Evolutionary conservation across 208 protist species (phyloP).

Genomic region (Novymonas esmeraldas): DNA sequence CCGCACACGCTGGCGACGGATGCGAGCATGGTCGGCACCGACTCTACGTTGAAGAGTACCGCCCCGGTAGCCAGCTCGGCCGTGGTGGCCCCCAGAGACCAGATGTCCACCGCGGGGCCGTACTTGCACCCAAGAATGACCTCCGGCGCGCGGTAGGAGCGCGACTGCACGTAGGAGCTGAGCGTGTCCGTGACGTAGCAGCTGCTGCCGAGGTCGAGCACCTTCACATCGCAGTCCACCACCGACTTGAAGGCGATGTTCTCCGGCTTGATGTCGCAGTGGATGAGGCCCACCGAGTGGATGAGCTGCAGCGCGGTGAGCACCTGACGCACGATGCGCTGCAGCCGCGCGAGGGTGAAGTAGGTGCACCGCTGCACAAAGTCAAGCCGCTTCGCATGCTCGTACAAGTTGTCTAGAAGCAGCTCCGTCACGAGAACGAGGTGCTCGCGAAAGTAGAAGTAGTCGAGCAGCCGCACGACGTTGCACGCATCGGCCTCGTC

Average conservation of each 20-base stretch:
- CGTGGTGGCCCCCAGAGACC: constrained; percentile 92
- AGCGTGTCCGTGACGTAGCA: constrained; percentile 75
- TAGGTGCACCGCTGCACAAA: constrained; percentile 63
- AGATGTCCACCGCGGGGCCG: constrained; percentile 87
- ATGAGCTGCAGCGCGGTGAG: constrained; percentile 76
- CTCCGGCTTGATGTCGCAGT: constrained; percentile 98
- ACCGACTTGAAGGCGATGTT: constrained; percentile 92
- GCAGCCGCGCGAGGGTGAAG: constrained; percentile 86
- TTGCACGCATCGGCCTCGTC: constrained; percentile 71
- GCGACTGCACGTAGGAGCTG: constrained; percentile 92
- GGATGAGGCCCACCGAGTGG: constrained; percentile 92
- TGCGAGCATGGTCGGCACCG: constrained; percentile 61
- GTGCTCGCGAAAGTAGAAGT: constrained; percentile 94
- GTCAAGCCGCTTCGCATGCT: constrained; percentile 85
- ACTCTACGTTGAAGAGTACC: constrained; percentile 89
- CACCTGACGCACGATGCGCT: constrained; percentile 74
- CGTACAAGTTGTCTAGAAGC: constrained; percentile 92
- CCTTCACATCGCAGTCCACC: constrained; percentile 76
- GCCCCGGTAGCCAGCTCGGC: constrained; percentile 94
- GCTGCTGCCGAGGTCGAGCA: constrained; percentile 91
- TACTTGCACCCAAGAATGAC: constrained; percentile 88
- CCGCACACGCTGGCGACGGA: constrained; percentile 72
- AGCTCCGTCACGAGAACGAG: constrained; percentile 94
- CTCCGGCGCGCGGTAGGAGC: constrained; percentile 95
- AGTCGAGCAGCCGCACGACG: constrained; percentile 84